Percentiles rank a stretch among this genome's conserved stretches.
Conservation (phyloP, 1,284 basidiomycete species). For the Ustilago shanxiensis region DNA sequence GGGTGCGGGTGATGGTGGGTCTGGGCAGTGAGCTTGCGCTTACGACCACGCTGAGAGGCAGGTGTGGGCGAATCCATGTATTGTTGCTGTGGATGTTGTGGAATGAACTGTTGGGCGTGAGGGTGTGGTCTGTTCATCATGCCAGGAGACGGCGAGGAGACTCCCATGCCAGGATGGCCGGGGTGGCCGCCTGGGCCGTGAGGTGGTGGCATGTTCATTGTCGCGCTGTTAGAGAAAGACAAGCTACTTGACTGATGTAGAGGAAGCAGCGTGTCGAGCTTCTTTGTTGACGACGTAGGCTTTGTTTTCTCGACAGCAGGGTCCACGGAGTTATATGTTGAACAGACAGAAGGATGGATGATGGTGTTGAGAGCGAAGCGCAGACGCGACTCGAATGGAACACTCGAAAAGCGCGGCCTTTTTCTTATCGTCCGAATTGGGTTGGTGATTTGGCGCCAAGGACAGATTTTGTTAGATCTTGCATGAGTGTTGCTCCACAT, state of each 20-base stretch:
- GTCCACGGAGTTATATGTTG: neutral
- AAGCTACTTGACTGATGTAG: too few species aligned
- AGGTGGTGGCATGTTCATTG: conserved; percentile 52
- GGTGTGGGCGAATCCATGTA: conserved; percentile 45
- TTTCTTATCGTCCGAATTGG: neutral
- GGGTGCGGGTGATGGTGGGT: conserved; percentile 22
- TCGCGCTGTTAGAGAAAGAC: neutral
- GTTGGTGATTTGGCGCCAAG: neutral
- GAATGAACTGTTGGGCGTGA: conserved; percentile 35
- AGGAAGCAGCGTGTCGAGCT: too few species aligned
- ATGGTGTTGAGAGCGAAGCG: conserved; percentile 7
- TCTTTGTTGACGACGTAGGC: too few species aligned
- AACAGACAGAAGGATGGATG: conserved; percentile 1
- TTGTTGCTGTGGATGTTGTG: conserved; percentile 36
- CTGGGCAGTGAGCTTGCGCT: conserved; percentile 46
- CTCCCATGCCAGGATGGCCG: conserved; percentile 31
- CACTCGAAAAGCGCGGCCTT: neutral
- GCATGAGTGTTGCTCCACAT: conserved; percentile 16
- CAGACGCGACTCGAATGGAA: conserved; percentile 22
- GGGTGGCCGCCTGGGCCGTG: conserved; percentile 39
- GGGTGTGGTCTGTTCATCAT: conserved; percentile 44
- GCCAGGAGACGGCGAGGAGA: conserved; percentile 40
- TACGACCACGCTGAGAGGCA: conserved; percentile 37
- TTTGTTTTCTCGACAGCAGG: too few species aligned
- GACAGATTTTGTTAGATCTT: conserved; percentile 15